A percentile compares a stretch with the other conserved stretches of the same genome.
phyloP scores from a whole-genome alignment of 495 filamentous ascomycete species.

The Bacidia rubella region DNA sequence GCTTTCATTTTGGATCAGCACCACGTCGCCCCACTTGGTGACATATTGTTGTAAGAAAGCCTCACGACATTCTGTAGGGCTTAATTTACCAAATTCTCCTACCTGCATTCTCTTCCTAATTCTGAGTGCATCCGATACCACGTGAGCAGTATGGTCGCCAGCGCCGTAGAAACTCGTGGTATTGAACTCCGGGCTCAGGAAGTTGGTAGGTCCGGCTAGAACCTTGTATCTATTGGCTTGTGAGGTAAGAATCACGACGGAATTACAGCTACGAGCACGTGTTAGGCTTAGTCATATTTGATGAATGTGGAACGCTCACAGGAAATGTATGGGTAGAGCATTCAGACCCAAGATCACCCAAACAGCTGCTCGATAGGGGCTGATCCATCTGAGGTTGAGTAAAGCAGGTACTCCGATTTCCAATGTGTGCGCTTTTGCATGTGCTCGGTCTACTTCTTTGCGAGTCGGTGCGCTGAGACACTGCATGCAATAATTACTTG shows the following conservation, averaged over 20 bases:
- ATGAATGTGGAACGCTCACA: neutral
- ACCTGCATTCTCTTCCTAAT: neutral
- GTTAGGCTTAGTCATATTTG: neutral
- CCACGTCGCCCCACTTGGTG: neutral
- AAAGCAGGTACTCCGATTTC: conserved; percentile 29
- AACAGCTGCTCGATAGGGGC: neutral
- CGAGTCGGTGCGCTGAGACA: conserved; percentile 27
- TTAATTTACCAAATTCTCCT: neutral
- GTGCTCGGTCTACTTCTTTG: conserved; percentile 26
- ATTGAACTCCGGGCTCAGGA: conserved; percentile 22
- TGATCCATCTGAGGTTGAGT: conserved; percentile 20
- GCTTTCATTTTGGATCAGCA: conserved; percentile 1
- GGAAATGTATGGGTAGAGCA: conserved; percentile 1
- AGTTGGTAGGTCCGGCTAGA: conserved; percentile 4
- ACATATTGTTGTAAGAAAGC: neutral
- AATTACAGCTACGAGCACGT: conserved; percentile 24
- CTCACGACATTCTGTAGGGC: neutral
- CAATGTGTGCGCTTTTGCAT: conserved; percentile 24
- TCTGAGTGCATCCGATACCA: neutral
- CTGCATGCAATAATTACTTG: conserved; percentile 34
- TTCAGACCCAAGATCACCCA: conserved; percentile 8
- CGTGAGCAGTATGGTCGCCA: neutral
- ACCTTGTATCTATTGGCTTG: conserved; percentile 26
- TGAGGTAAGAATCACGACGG: conserved; percentile 26
- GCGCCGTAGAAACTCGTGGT: neutral